Percentiles rank a stretch among this genome's conserved stretches.
Evolutionary conservation across 2,329 filamentous ascomycete genomes (phyloP).

Genomic region (Fusarium marasasianum): DNA sequence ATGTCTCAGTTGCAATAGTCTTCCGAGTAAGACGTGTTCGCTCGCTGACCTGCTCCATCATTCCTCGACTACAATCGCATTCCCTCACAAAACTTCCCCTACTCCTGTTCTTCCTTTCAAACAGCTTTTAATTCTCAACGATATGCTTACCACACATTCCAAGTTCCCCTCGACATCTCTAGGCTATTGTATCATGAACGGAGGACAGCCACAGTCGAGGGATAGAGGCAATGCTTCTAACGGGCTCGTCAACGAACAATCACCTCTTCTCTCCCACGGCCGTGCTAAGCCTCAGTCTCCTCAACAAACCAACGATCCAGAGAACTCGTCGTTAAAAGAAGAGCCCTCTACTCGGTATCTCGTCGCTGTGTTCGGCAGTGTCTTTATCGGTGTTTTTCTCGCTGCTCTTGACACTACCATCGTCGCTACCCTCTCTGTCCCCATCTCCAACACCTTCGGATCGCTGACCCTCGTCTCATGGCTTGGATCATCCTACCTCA

Average conservation of each 20-base stretch:
- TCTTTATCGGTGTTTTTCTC: neutral
- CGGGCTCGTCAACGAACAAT: neutral
- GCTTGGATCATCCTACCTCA: neutral
- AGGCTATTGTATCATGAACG: neutral
- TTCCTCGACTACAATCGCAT: too few relatives aligned
- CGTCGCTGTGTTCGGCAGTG: neutral
- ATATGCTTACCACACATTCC: neutral
- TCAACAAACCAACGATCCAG: neutral
- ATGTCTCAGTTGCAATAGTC: neutral
- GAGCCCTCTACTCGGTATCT: neutral
- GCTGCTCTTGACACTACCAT: neutral
- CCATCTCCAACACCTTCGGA: neutral
- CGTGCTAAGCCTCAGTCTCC: neutral
- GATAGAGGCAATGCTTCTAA: neutral
- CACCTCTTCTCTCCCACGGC: neutral
- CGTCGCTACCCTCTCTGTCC: neutral
- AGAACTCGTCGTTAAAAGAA: neutral
- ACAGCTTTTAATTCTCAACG: neutral
- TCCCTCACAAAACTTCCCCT: neutral
- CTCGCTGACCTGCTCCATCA: rapidly evolving
- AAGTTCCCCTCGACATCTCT: neutral
- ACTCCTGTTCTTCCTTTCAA: rapidly evolving
- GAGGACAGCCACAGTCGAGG: neutral
- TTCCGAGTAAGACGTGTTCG: neutral
- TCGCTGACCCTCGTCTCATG: neutral